Evolutionary conservation across 177 flowering plant genomes (phyloP).

Genomic region (Tripterygium wilfordii): DNA sequence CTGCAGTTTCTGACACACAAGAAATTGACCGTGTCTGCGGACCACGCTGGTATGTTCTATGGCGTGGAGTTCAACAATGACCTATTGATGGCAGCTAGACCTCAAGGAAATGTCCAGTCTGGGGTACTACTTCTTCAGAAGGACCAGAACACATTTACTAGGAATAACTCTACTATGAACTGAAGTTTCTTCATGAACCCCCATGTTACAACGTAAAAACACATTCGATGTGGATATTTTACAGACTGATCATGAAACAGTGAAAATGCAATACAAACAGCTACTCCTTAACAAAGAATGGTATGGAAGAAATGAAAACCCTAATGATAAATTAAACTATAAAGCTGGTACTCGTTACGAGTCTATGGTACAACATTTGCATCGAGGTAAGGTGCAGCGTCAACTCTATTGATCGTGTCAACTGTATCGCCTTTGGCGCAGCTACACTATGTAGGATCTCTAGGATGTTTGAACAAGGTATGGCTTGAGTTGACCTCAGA

Average conservation of each 20-base stretch:
- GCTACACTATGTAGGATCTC: slow-evolving; percentile 11
- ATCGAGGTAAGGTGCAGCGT: slow-evolving; percentile 6
- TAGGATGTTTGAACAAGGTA: not conserved
- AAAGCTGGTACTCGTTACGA: not conserved
- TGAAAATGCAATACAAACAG: slow-evolving; percentile 4
- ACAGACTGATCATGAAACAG: slow-evolving; percentile 10
- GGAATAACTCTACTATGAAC: too few relatives aligned
- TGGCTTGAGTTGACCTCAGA: not conserved
- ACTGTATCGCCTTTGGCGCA: slow-evolving; percentile 3
- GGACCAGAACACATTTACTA: slow-evolving; percentile 18
- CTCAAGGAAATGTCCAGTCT: slow-evolving; percentile 25
- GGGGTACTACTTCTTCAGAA: slow-evolving; percentile 26
- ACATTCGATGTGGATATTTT: slow-evolving; percentile 10
- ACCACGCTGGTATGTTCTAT: slow-evolving; percentile 28
- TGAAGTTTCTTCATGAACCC: slow-evolving; percentile 4
- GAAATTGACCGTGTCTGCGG: too few relatives aligned
- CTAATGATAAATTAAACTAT: slow-evolving; percentile 2
- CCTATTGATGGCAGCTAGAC: slow-evolving; percentile 23
- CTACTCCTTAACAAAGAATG: slow-evolving; percentile 9
- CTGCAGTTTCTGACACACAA: too few relatives aligned
- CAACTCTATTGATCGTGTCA: slow-evolving; percentile 1
- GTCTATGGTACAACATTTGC: slow-evolving; percentile 13
- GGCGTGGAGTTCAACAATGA: slow-evolving; percentile 27
- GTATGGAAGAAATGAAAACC: not conserved
- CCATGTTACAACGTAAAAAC: slow-evolving; percentile 11